Percentiles rank a stretch among this genome's conserved stretches.
Evolutionary conservation across 2,329 filamentous ascomycete species (phyloP).

Genomic region (Pyrenophora teres): DNA sequence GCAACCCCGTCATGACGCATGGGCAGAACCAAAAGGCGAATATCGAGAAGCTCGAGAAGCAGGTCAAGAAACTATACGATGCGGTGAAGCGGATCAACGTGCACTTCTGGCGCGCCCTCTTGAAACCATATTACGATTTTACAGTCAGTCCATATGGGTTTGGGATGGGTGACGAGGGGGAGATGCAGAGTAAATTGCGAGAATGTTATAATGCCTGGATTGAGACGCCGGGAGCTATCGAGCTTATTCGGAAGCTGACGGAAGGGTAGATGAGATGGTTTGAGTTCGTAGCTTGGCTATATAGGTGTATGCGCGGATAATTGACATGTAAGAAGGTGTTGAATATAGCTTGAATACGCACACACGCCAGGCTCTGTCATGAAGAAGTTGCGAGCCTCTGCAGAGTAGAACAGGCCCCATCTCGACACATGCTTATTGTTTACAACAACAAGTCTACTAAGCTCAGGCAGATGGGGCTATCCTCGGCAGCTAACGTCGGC

Average conservation of each 20-base stretch:
- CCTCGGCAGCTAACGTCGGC: constrained; percentile 10
- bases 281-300: no score
- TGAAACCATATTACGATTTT: constrained; percentile 4
- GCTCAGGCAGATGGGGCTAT: not conserved
- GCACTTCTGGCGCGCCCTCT: constrained; percentile 16
- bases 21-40: no score
- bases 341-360: no score
- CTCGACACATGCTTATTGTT: no score
- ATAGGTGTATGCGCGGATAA: no score
- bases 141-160: not conserved
- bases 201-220: constrained; percentile 33
- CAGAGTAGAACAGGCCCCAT: not conserved
- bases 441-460: not conserved
- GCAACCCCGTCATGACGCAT: not conserved
- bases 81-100: constrained; percentile 5
- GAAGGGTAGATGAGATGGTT: not conserved
- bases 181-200: constrained; percentile 31
- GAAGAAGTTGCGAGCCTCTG: no score
- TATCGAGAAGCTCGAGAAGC: constrained; percentile 25
- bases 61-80: constrained; percentile 23
- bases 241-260: constrained; percentile 14
- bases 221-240: constrained; percentile 34
- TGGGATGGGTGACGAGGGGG: constrained; percentile 22
- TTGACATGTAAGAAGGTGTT: no score
- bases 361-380: no score